These are phyloP conservation scores for Viola pubescens DNA, from an alignment of 441 rosid genomes.

Conservation along the genomic window DNA sequence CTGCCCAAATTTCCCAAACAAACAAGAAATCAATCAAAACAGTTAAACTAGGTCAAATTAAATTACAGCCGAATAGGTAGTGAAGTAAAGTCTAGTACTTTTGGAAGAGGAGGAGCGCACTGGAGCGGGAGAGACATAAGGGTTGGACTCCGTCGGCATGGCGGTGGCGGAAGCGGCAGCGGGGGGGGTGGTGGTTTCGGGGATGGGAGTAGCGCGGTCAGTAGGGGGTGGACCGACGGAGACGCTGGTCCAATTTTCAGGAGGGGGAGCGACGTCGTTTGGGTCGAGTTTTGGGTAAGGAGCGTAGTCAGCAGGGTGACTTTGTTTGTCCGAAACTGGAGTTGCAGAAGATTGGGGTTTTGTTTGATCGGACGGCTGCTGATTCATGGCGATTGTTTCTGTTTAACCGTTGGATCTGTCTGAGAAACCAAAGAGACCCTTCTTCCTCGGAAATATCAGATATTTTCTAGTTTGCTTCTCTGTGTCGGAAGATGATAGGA, in stretches of 20 bases:
- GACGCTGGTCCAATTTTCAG: too few species aligned
- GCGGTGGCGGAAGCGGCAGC: constrained; percentile 38
- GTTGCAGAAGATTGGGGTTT: constrained; percentile 9
- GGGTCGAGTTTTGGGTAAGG: constrained; percentile 85
- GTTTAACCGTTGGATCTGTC: neutral
- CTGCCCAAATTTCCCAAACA: constrained; percentile 24
- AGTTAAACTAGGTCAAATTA: too few species aligned
- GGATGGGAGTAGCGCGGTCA: too few species aligned
- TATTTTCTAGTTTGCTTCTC: neutral
- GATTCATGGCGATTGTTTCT: constrained; percentile 16
- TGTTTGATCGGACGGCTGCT: constrained; percentile 8
- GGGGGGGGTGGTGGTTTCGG: too few species aligned
- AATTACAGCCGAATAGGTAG: too few species aligned
- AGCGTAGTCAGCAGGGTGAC: constrained; percentile 65
- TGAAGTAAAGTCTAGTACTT: too few species aligned
- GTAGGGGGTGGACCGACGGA: too few species aligned
- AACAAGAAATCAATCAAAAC: neutral
- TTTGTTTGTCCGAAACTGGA: constrained; percentile 16
- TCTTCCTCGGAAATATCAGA: too few species aligned
- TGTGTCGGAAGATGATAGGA: too few species aligned
- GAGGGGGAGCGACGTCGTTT: constrained; percentile 39
- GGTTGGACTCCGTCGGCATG: constrained; percentile 40
- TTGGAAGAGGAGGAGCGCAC: too few species aligned
- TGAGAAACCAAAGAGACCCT: too few species aligned
- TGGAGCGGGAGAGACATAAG: too few species aligned